These are phyloP conservation scores for Pyrenophora teres DNA, from an alignment of 2,329 filamentous ascomycete species.

Conservation along the genomic window DNA sequence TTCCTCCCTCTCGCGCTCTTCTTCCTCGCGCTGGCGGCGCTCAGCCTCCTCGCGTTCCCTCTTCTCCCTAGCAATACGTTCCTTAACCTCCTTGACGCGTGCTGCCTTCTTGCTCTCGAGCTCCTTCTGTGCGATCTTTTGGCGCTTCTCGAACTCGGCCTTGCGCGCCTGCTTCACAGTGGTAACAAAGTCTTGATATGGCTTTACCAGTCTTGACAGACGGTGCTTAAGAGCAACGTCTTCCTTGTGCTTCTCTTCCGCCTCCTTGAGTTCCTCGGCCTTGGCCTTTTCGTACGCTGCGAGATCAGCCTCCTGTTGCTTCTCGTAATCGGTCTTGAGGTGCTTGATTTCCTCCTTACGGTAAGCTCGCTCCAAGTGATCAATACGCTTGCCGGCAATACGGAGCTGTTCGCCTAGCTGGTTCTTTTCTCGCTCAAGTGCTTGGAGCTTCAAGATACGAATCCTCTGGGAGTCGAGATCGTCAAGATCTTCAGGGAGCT, in stretches of 20 bases:
- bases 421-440: constrained; percentile 97
- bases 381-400: constrained; percentile 91
- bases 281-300: constrained; percentile 81
- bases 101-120: constrained; percentile 88
- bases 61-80: constrained; percentile 81
- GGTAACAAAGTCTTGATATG: constrained; percentile 82
- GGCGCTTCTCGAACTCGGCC: constrained; percentile 94
- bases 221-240: constrained; percentile 93
- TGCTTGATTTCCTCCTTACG: constrained; percentile 95
- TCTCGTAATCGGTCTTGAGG: constrained; percentile 80
- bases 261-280: constrained; percentile 75
- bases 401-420: constrained; percentile 89
- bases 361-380: constrained; percentile 96
- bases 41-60: constrained; percentile 84
- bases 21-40: constrained; percentile 76
- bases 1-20: constrained; percentile 79
- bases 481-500: constrained; percentile 80
- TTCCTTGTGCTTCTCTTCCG: constrained; percentile 87
- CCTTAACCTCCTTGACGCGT: constrained; percentile 86
- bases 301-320: constrained; percentile 77
- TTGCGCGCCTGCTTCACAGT: constrained; percentile 84
- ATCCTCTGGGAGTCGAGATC: constrained; percentile 65
- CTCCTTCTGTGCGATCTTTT: constrained; percentile 88
- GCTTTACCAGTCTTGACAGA: constrained; percentile 79
- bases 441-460: constrained; percentile 90